A percentile compares a stretch with the other conserved stretches of the same genome.
phyloP scores from a whole-genome alignment of 169 alveolate species.

The Besnoitia besnoiti region DNA sequence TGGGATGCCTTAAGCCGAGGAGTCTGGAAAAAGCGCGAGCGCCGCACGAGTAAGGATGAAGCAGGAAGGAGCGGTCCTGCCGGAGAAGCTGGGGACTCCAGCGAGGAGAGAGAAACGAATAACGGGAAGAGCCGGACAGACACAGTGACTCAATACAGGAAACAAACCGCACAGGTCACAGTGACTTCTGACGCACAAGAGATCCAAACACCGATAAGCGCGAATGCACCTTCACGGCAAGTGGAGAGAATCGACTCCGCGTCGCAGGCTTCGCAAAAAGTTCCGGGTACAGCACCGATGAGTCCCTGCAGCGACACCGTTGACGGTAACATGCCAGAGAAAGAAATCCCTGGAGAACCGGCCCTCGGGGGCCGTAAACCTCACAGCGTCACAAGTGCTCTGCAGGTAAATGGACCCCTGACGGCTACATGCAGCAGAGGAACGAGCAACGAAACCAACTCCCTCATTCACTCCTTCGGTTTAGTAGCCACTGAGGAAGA shows the following conservation, averaged over 20 bases:
- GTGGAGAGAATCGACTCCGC: background rate
- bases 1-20: background rate
- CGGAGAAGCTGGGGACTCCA: background rate
- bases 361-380: no score
- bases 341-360: background rate
- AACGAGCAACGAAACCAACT: background rate
- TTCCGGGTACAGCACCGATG: background rate
- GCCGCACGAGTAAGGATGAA: background rate
- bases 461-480: background rate
- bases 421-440: background rate
- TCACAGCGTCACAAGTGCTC: background rate
- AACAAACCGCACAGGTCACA: no score
- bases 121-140: background rate
- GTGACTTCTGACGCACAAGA: no score
- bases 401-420: background rate
- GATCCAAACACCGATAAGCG: no score
- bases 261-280: background rate
- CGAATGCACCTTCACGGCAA: background rate
- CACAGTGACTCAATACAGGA: background rate
- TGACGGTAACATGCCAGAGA: no score
- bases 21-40: background rate
- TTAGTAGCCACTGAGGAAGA: background rate
- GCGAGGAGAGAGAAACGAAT: background rate
- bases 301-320: no score
- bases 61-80: background rate